Conservation (phyloP, 305 asterid genomes). For the Salvia sclarea region DNA sequence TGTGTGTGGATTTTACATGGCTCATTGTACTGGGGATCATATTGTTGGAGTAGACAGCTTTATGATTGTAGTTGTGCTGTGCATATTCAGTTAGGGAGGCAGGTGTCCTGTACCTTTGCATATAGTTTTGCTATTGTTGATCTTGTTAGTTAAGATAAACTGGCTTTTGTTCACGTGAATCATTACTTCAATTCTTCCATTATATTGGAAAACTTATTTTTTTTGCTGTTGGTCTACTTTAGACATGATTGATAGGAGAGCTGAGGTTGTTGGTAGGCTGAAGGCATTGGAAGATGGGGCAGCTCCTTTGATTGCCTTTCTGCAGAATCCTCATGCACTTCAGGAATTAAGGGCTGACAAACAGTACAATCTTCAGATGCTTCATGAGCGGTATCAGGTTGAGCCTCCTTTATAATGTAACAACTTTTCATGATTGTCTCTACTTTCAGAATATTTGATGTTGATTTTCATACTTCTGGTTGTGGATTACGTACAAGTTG, state of each 20-base stretch:
- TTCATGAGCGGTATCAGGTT: conserved; percentile 91
- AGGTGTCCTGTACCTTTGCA: neutral
- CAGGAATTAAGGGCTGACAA: conserved; percentile 93
- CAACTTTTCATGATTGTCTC: neutral
- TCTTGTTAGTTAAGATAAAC: neutral
- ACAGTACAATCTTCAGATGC: conserved; percentile 92
- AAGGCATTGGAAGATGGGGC: conserved; percentile 87
- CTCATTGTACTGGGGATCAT: neutral
- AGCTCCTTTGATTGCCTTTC: conserved; percentile 73
- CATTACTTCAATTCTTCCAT: neutral
- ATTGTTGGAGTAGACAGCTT: neutral
- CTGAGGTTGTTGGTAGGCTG: conserved; percentile 57
- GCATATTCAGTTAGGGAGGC: neutral
- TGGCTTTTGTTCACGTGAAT: neutral
- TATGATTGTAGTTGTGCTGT: neutral
- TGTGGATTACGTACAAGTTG: neutral
- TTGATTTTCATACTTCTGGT: neutral
- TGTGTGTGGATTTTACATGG: neutral
- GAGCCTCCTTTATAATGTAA: conserved; percentile 9
- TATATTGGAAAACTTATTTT: neutral
- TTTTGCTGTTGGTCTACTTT: conserved; percentile 8
- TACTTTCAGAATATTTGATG: neutral
- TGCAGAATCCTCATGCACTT: conserved; percentile 86
- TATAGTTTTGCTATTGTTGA: neutral
- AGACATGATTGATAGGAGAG: conserved; percentile 63